Evolutionary conservation across 2,329 filamentous ascomycete species (phyloP).

Genomic region (Fonsecaea monophora): DNA sequence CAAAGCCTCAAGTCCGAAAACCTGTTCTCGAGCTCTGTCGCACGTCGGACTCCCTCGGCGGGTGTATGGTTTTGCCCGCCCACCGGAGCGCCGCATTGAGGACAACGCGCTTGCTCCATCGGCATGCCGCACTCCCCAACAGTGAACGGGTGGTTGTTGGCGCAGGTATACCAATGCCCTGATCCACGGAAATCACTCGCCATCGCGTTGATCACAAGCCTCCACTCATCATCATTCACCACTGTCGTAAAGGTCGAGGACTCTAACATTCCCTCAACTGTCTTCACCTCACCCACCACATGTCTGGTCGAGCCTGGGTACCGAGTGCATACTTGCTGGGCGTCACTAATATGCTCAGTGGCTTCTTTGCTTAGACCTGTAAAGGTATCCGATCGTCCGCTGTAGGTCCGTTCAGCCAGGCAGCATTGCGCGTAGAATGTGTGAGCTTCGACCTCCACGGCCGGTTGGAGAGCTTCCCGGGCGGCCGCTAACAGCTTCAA

Average conservation of each 20-base stretch:
- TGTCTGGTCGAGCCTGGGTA: conserved; percentile 30
- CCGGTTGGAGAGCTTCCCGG: conserved; percentile 44
- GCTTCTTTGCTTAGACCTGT: neutral
- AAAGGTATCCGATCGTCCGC: neutral
- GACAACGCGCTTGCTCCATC: conserved; percentile 16
- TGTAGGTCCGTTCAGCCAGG: conserved; percentile 48
- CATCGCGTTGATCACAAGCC: conserved; percentile 61
- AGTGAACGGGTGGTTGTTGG: conserved; percentile 57
- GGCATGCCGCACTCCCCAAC: conserved; percentile 20
- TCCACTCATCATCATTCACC: conserved; percentile 61
- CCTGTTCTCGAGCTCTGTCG: conserved; percentile 6
- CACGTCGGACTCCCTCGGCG: conserved; percentile 1
- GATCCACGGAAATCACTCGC: conserved; percentile 57
- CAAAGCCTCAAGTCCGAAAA: neutral
- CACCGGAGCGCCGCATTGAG: conserved; percentile 41
- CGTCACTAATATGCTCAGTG: neutral
- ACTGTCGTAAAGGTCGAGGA: conserved; percentile 56
- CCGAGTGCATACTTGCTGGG: neutral
- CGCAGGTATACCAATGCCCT: conserved; percentile 69
- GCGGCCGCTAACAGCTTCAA: conserved; percentile 51
- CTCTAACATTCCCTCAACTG: conserved; percentile 55
- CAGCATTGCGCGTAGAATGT: conserved; percentile 60
- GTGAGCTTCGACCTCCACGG: conserved; percentile 59
- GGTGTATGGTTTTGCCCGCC: conserved; percentile 39
- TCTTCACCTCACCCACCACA: conserved; percentile 56